Conservation (phyloP, 2,329 filamentous ascomycete species). For the Exophiala bonariae region DNA sequence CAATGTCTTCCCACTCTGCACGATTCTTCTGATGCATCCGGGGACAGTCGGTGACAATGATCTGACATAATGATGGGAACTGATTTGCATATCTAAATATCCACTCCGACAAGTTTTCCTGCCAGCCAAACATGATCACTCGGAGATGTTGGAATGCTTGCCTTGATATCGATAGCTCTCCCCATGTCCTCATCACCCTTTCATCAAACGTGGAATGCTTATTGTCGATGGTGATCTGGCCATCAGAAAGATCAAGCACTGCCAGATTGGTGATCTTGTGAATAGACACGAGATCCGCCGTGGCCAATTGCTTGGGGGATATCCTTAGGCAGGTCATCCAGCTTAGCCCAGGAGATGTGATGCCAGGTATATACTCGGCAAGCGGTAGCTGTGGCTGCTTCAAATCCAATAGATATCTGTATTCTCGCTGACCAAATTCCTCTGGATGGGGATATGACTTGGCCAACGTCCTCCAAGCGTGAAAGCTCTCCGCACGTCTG, state of each 20-base stretch:
- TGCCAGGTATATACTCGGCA: conserved; percentile 36
- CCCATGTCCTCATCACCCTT: conserved; percentile 42
- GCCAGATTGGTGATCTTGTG: conserved; percentile 40
- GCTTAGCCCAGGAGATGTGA: conserved; percentile 32
- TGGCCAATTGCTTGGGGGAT: conserved; percentile 32
- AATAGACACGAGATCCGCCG: conserved; percentile 40
- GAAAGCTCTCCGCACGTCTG: conserved; percentile 33
- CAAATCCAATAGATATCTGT: conserved; percentile 35
- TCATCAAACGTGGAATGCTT: conserved; percentile 34
- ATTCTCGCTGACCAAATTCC: conserved; percentile 33
- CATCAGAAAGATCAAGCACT: conserved; percentile 36
- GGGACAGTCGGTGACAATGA: conserved; percentile 37
- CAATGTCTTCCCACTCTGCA: conserved; percentile 24
- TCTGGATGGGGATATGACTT: conserved; percentile 34
- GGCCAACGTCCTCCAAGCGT: conserved; percentile 46
- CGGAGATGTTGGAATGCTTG: conserved; percentile 40
- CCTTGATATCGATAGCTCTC: conserved; percentile 34
- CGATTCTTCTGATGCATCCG: conserved; percentile 28
- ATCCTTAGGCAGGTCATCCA: conserved; percentile 41
- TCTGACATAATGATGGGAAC: conserved; percentile 37
- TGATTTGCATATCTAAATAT: conserved; percentile 35
- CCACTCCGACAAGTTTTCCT: conserved; percentile 33
- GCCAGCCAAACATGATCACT: conserved; percentile 36
- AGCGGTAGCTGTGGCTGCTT: conserved; percentile 32
- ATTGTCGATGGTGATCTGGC: conserved; percentile 15